Base-by-base conservation (phyloP, 305 asterid species). In the Galium porrigens region DNA sequence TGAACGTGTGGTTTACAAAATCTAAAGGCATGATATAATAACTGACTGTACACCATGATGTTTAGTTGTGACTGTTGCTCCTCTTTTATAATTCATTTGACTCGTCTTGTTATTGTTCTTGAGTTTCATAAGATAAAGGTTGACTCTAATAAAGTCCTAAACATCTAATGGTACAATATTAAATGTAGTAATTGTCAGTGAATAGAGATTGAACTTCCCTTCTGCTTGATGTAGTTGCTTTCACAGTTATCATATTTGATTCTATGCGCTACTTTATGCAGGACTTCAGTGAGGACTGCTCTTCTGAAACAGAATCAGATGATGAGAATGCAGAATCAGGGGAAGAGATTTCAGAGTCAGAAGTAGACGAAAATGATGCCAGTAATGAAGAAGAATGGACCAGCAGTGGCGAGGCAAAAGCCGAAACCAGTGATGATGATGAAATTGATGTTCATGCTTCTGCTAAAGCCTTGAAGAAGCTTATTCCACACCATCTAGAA, bases 371-470 rank as follows among this genome's bases (percentile, higher is more conserved):
- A 68, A 86, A 84, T 73, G 86, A 80, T 67, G 86, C 80, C 49
- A 78, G 78, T 73, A 87, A 89, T 63, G 96, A 86, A 71, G 99
- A 85, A 68, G 95, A 87, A 59, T 84, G 82, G 83, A 71, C 94
- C 64, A 89, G 95, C 78, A 81, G 89, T 64, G 80, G 82, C 5
- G 97, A 87, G 75, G 78, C 79, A 56, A 85, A 66, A 77, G 64
- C 86, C 4, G 95, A 83, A 70, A 83, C 81, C 70, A 88, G 95
- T 75, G 98, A 87, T 34, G 86, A 89, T 64, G 96, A 89, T 59
- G 96, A 87, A 60, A 76, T 72, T 72, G 88, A 84, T 77, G 73
- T 81, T 8, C 85, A 81, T 59, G 79, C 87, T 71, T 73, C 95
- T 1, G 87, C 83, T 77, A 85, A 92, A 82, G 86, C 84, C 63